Percentiles rank a stretch among this genome's conserved stretches.
phyloP scores from a whole-genome alignment of 2,329 filamentous ascomycete species.

The Nakataea oryzae region DNA sequence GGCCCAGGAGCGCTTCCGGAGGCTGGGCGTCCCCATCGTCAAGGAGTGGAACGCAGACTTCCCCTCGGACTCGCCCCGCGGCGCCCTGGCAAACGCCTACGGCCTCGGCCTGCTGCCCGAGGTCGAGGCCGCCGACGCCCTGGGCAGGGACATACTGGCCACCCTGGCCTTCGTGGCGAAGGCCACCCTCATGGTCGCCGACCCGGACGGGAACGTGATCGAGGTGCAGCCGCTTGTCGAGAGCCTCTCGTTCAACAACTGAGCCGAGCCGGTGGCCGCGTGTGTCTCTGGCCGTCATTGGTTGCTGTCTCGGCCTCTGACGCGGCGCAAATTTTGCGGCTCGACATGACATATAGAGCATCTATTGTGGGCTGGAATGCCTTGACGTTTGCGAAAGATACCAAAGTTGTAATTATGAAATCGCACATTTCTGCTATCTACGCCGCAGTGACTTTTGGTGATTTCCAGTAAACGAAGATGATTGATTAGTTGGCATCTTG shows the following conservation, averaged over 20 bases:
- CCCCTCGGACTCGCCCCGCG: background rate
- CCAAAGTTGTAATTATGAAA: too few relatives aligned
- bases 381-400: too few relatives aligned
- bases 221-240: background rate
- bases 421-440: too few relatives aligned
- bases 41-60: background rate
- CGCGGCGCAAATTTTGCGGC: too few relatives aligned
- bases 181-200: background rate
- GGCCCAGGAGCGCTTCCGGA: background rate
- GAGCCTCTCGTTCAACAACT: background rate
- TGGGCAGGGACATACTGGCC: background rate
- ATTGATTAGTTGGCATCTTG: too few relatives aligned
- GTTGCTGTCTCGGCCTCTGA: too few relatives aligned
- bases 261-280: too few relatives aligned
- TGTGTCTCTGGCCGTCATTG: too few relatives aligned
- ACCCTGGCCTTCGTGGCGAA: background rate
- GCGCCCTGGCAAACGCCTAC: background rate
- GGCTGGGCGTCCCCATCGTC: background rate
- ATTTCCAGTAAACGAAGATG: too few relatives aligned
- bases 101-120: background rate
- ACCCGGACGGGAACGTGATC: background rate
- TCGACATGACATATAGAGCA: too few relatives aligned
- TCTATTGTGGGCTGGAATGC: too few relatives aligned
- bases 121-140: background rate
- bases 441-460: too few relatives aligned